Evolutionary conservation across 2,329 filamentous ascomycete genomes (phyloP).

Genomic region (Rutstroemia sp.): DNA sequence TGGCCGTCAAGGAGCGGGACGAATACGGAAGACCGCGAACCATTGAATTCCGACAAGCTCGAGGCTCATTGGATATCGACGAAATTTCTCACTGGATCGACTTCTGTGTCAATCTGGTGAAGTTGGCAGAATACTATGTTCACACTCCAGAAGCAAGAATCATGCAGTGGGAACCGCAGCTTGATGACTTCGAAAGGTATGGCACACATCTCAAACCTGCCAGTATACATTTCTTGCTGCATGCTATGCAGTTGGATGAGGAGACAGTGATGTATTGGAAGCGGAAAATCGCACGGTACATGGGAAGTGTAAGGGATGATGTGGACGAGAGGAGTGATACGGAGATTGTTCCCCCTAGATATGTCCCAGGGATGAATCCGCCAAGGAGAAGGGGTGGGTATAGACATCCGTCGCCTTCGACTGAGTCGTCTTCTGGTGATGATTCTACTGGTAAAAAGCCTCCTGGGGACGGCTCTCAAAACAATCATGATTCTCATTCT

Average conservation of each 20-base stretch:
- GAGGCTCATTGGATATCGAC: slow-evolving; percentile 13
- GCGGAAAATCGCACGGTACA: neutral
- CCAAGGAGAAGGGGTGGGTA: neutral
- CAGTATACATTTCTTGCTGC: neutral
- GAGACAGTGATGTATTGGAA: neutral
- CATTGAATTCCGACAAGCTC: slow-evolving; percentile 23
- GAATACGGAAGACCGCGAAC: slow-evolving; percentile 10
- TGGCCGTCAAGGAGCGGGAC: neutral
- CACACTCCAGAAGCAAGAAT: slow-evolving; percentile 8
- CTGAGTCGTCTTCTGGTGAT: no score
- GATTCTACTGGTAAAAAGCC: no score
- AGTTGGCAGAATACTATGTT: slow-evolving; percentile 16
- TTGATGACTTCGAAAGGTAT: neutral
- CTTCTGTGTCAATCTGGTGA: slow-evolving; percentile 20
- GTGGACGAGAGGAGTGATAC: slow-evolving; percentile 3
- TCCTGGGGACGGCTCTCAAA: no score
- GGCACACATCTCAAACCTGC: neutral
- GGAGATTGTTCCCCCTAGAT: neutral
- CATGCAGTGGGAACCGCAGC: slow-evolving; percentile 4
- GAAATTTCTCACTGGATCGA: slow-evolving; percentile 20
- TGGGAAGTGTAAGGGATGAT: neutral
- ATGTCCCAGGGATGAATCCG: no score
- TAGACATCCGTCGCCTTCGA: no score
- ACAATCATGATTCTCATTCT: no score
- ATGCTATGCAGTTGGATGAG: neutral